Evolutionary conservation across 192 early-diverging fungal genomes (phyloP).

Genomic region (Geranomyces michiganensis): DNA sequence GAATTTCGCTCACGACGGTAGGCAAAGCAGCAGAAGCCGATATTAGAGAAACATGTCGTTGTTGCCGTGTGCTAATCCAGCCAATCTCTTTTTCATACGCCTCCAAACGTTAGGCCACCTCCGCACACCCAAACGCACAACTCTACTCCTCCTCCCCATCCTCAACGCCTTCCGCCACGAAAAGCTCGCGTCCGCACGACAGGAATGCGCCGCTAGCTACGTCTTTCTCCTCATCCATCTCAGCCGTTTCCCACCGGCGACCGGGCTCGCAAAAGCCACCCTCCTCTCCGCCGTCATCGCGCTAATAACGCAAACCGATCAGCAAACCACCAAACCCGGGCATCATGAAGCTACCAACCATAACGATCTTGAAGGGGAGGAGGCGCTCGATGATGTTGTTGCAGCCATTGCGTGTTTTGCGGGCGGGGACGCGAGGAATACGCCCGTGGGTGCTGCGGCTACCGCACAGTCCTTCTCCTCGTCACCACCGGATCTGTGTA

Average conservation of each 20-base stretch:
- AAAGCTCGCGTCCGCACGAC: background rate
- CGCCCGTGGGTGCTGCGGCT: background rate
- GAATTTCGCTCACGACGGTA: slow-evolving; percentile 26
- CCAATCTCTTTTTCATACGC: no score
- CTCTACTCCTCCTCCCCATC: slow-evolving; percentile 14
- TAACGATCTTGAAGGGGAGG: no score
- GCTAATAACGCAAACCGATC: background rate
- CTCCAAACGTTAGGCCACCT: slow-evolving; percentile 21
- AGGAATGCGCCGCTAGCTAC: slow-evolving; percentile 8
- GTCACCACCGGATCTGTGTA: background rate
- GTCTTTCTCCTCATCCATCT: slow-evolving; percentile 22
- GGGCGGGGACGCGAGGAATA: background rate
- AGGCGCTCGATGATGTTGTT: background rate
- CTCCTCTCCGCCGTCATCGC: slow-evolving; percentile 3
- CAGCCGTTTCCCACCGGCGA: background rate
- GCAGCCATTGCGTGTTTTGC: background rate
- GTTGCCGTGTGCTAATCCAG: no score
- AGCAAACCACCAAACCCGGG: no score
- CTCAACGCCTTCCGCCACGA: slow-evolving; percentile 13
- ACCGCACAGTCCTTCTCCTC: no score
- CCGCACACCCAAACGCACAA: slow-evolving; percentile 7
- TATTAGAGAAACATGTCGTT: background rate
- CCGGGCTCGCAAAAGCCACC: slow-evolving; percentile 1
- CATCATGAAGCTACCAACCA: background rate
- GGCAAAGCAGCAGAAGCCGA: background rate